Conservation (phyloP, 495 filamentous ascomycete species). For the Amniculicola lignicola region DNA sequence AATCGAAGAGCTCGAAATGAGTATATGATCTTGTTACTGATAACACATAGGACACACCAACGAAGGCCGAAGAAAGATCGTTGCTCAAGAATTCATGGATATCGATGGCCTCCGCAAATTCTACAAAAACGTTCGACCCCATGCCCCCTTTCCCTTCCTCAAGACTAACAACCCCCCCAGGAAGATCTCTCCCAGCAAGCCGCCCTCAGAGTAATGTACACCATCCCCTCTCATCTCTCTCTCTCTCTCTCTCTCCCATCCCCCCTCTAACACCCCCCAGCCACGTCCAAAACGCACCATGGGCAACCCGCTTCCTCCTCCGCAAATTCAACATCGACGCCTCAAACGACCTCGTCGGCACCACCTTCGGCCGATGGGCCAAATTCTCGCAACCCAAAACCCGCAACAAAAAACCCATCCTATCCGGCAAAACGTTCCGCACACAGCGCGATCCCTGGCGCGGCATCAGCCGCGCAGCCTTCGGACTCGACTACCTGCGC, state of each 20-base stretch:
- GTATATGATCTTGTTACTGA: too few relatives aligned
- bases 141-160: too few relatives aligned
- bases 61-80: slow-evolving; percentile 44
- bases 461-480: slow-evolving; percentile 48
- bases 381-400: slow-evolving; percentile 47
- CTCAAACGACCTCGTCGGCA: slow-evolving; percentile 46
- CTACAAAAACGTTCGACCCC: slow-evolving; percentile 44
- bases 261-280: too few relatives aligned
- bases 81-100: slow-evolving; percentile 49
- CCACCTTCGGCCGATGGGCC: slow-evolving; percentile 51
- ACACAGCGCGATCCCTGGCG: slow-evolving; percentile 54
- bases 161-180: too few relatives aligned
- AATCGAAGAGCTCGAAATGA: too few relatives aligned
- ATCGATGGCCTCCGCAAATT: slow-evolving; percentile 44
- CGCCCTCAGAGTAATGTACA: slow-evolving; percentile 46
- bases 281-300: slow-evolving; percentile 55
- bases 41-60: slow-evolving; percentile 7
- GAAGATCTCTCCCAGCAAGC: slow-evolving; percentile 39
- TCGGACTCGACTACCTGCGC: slow-evolving; percentile 55
- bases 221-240: background rate
- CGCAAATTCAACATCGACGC: slow-evolving; percentile 54
- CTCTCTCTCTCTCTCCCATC: slow-evolving; percentile 3
- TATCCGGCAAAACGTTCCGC: slow-evolving; percentile 51
- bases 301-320: slow-evolving; percentile 50
- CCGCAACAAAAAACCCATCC: slow-evolving; percentile 50